These are phyloP conservation scores for Tulasnella sp. DNA, from an alignment of 768 basidiomycete species.

Conservation along the genomic window DNA sequence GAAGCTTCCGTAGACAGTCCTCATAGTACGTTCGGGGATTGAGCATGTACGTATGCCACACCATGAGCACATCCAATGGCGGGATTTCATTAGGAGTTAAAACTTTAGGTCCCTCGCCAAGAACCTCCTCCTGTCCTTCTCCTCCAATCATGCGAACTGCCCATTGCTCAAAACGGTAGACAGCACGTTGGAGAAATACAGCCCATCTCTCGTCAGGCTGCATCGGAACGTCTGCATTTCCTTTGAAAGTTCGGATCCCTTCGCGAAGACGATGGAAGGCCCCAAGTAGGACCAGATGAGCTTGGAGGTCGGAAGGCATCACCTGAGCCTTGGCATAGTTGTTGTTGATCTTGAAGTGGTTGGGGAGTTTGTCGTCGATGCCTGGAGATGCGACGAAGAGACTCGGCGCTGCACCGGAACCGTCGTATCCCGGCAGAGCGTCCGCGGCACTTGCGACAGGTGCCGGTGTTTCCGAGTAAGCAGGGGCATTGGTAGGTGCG, in stretches of 20 bases:
- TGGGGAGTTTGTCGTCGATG: not conserved
- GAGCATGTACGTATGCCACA: constrained; percentile 17
- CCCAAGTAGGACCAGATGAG: constrained; percentile 17
- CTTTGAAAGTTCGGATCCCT: not conserved
- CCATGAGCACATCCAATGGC: constrained; percentile 18
- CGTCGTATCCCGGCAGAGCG: not conserved
- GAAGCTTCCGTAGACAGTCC: not conserved
- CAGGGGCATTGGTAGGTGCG: not conserved
- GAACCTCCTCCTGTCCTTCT: not conserved
- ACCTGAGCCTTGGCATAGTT: constrained; percentile 11
- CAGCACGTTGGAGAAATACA: constrained; percentile 15
- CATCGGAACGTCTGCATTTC: not conserved
- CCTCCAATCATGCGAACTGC: not conserved
- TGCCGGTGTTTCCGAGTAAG: not conserved
- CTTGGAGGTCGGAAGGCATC: not conserved
- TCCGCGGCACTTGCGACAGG: not conserved
- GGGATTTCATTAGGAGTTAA: constrained; percentile 3
- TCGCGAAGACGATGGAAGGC: constrained; percentile 17
- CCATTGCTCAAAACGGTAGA: constrained; percentile 17
- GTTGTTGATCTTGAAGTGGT: not conserved
- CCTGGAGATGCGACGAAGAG: not conserved
- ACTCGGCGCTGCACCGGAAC: not conserved
- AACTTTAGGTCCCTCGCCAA: not conserved
- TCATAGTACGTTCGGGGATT: constrained; percentile 17
- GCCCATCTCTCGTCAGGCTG: constrained; percentile 17